Percentiles rank a stretch among this genome's conserved stretches.
Evolutionary conservation across 2,329 filamentous ascomycete genomes (phyloP).

Genomic region (Exophiala xenobiotica): DNA sequence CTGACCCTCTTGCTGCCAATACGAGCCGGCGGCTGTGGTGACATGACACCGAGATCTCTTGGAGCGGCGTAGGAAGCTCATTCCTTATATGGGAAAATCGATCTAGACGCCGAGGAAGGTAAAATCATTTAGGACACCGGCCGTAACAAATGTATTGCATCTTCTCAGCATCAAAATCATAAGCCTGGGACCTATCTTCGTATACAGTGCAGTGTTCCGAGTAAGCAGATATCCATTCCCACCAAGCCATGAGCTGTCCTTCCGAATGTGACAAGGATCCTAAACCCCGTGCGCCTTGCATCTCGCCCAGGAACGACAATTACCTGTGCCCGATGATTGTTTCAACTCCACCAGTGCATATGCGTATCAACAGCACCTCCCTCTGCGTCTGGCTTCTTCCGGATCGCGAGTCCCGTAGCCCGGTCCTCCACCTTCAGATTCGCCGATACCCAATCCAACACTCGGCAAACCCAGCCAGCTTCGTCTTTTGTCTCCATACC

Average conservation of each 20-base stretch:
- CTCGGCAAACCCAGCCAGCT: conserved; percentile 65
- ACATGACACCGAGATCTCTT: too few relatives aligned
- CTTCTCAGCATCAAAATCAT: neutral
- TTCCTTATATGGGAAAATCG: too few relatives aligned
- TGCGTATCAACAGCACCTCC: conserved; percentile 43
- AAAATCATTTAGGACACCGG: too few relatives aligned
- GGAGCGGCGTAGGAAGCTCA: neutral
- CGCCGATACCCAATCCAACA: conserved; percentile 37
- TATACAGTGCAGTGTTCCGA: neutral
- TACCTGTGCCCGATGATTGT: neutral
- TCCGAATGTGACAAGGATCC: too few relatives aligned
- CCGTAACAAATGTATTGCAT: neutral
- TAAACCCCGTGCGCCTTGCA: neutral
- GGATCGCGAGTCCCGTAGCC: conserved; percentile 35
- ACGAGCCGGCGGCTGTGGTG: too few relatives aligned
- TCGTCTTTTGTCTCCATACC: conserved; percentile 60
- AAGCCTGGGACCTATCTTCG: neutral
- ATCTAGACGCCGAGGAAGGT: too few relatives aligned
- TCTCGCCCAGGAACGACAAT: neutral
- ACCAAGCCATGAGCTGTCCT: too few relatives aligned
- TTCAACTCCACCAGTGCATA: neutral
- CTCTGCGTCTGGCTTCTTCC: conserved; percentile 33
- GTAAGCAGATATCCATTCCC: too few relatives aligned
- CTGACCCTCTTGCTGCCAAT: too few relatives aligned
- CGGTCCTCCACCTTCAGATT: conserved; percentile 35